A percentile compares a stretch with the other conserved stretches of the same genome.
Evolutionary conservation across 257 asterid species (phyloP).

Genomic region (Gentiana straminea): DNA sequence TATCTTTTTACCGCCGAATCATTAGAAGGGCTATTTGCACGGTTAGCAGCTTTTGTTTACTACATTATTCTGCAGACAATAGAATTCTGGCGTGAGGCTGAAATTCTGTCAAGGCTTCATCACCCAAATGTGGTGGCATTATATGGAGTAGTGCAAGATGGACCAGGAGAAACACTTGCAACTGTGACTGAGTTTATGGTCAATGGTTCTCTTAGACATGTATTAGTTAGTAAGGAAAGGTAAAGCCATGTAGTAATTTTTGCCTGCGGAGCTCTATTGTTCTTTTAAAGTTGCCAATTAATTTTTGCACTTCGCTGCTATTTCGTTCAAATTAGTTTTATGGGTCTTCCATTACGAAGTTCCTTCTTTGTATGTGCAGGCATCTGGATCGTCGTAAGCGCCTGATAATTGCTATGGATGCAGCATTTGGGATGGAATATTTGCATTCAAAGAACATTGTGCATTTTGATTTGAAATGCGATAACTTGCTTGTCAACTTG

Average conservation of each 20-base stretch:
- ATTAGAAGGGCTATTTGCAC: not conserved
- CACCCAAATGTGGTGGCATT: slow-evolving; percentile 96
- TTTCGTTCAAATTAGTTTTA: not conserved
- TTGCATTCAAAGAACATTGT: slow-evolving; percentile 89
- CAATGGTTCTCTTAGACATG: slow-evolving; percentile 85
- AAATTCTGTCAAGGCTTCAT: slow-evolving; percentile 84
- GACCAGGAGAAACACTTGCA: slow-evolving; percentile 90
- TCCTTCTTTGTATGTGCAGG: slow-evolving; percentile 28
- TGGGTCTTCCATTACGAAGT: slow-evolving; percentile 5
- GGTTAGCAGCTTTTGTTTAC: not conserved
- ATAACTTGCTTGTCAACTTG: slow-evolving; percentile 77
- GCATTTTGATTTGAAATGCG: slow-evolving; percentile 93
- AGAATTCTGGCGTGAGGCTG: slow-evolving; percentile 94
- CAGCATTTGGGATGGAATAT: slow-evolving; percentile 97
- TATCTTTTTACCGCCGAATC: not conserved
- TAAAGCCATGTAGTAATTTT: not conserved
- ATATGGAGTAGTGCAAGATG: slow-evolving; percentile 93
- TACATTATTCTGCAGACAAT: slow-evolving; percentile 27
- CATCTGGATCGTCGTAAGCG: slow-evolving; percentile 77
- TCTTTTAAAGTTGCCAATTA: not conserved
- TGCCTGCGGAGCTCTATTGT: not conserved
- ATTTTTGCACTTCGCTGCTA: slow-evolving; percentile 3
- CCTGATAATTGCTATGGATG: slow-evolving; percentile 90
- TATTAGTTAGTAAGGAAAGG: slow-evolving; percentile 68
- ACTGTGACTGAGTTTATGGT: slow-evolving; percentile 91